Percentiles rank a stretch among this genome's conserved stretches.
phyloP scores from a whole-genome alignment of 331 rosid genomes.

The Dryas integrifolia region DNA sequence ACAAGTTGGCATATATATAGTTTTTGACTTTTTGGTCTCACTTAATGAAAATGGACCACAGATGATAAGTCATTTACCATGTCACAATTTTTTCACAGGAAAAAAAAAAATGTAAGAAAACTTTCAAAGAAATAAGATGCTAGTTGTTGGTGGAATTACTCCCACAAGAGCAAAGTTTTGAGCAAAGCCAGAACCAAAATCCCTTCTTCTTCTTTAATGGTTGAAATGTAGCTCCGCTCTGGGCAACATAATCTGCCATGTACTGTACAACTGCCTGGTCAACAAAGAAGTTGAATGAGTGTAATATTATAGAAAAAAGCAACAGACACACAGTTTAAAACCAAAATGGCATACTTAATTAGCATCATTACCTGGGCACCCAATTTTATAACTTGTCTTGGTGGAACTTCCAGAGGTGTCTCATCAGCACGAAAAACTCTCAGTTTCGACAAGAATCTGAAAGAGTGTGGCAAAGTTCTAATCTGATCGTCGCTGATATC shows the following conservation, averaged over 20 bases:
- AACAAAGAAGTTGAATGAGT: conserved; percentile 25
- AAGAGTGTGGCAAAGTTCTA: conserved; percentile 64
- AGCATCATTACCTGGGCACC: conserved; percentile 70
- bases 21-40: background rate
- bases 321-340: conserved; percentile 14
- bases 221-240: conserved; percentile 37
- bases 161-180: conserved; percentile 30
- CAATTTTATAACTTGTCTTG: conserved; percentile 59
- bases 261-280: conserved; percentile 74
- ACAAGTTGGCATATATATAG: too few relatives aligned
- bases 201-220: conserved; percentile 57
- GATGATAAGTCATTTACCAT: too few relatives aligned
- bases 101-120: conserved; percentile 9
- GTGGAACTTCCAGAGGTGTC: conserved; percentile 83
- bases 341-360: background rate
- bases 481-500: conserved; percentile 89
- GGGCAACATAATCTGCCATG: conserved; percentile 60
- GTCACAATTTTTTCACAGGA: background rate
- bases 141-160: conserved; percentile 25
- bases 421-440: conserved; percentile 59
- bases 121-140: background rate
- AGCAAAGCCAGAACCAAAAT: conserved; percentile 62
- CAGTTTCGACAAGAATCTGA: conserved; percentile 63
- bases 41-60: background rate
- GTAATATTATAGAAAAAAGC: background rate